Evolutionary conservation across 371 early-diverging fungal genomes (phyloP).

Genomic region (Lichtheimia ramosa): DNA sequence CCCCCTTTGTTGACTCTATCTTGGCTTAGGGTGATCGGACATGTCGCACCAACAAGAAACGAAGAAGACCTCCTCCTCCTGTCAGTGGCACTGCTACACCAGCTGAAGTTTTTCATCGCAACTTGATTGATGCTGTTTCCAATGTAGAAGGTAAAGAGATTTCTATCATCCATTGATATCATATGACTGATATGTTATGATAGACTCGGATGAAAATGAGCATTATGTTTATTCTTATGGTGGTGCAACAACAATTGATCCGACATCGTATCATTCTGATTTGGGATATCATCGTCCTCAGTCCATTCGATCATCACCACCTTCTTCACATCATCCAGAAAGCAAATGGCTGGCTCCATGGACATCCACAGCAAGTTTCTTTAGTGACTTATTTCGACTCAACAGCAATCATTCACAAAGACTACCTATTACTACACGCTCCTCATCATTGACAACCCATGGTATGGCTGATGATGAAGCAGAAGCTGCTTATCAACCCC

Average conservation of each 20-base stretch:
- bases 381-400: conserved; percentile 14
- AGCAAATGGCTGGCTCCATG: background rate
- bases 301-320: conserved; percentile 19
- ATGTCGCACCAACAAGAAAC: conserved; percentile 17
- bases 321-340: conserved; percentile 6
- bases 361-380: conserved; percentile 5
- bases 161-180: background rate
- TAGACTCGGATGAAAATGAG: conserved; percentile 53
- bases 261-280: conserved; percentile 9
- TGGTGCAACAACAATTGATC: conserved; percentile 10
- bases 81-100: conserved; percentile 34
- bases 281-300: conserved; percentile 17
- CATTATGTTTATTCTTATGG: conserved; percentile 48
- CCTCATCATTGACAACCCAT: background rate
- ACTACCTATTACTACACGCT: background rate
- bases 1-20: no score
- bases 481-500: background rate
- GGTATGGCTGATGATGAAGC: conserved; percentile 1
- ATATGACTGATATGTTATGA: background rate
- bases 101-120: conserved; percentile 38
- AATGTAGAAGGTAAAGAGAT: conserved; percentile 39
- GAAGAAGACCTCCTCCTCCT: conserved; percentile 29
- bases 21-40: conserved; percentile 11
- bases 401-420: conserved; percentile 9
- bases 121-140: conserved; percentile 38